These are phyloP conservation scores for Oehlia diaphana DNA, from an alignment of 192 early-diverging fungal species.

Conservation along the genomic window DNA sequence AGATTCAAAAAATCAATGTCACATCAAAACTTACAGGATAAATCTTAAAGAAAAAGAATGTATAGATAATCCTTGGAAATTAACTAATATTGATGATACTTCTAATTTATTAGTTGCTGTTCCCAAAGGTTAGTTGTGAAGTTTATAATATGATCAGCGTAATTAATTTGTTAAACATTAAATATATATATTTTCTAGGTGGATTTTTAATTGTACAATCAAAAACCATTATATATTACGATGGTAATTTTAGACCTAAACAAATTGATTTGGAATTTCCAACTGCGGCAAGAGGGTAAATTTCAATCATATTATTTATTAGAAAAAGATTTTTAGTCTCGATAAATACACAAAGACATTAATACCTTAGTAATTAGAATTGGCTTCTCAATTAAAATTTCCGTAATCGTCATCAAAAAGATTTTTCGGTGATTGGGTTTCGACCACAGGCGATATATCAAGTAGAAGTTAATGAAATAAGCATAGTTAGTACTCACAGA, in stretches of 20 bases:
- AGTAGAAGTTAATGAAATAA: not conserved
- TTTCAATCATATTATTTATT: not conserved
- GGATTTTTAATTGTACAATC: conserved; percentile 59
- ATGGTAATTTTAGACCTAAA: conserved; percentile 37
- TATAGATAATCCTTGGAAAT: conserved; percentile 33
- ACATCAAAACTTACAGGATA: conserved; percentile 60
- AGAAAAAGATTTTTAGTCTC: not conserved
- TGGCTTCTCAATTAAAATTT: no score
- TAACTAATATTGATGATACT: conserved; percentile 46
- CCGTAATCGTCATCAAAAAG: no score
- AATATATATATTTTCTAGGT: conserved; percentile 32
- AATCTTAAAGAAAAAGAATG: conserved; percentile 48
- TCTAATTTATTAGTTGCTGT: conserved; percentile 61
- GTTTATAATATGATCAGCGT: not conserved
- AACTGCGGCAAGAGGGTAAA: not conserved
- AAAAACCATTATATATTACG: conserved; percentile 54
- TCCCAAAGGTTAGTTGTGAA: conserved; percentile 44
- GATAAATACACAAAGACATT: not conserved
- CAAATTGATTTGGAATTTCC: not conserved
- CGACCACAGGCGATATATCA: no score
- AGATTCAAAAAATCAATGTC: conserved; percentile 50
- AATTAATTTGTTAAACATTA: not conserved
- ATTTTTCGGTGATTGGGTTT: no score
- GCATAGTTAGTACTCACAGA: not conserved
- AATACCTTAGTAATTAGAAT: no score